These are phyloP conservation scores for Boletus subcaerulescens DNA, from an alignment of 768 basidiomycete genomes.

Conservation along the genomic window DNA sequence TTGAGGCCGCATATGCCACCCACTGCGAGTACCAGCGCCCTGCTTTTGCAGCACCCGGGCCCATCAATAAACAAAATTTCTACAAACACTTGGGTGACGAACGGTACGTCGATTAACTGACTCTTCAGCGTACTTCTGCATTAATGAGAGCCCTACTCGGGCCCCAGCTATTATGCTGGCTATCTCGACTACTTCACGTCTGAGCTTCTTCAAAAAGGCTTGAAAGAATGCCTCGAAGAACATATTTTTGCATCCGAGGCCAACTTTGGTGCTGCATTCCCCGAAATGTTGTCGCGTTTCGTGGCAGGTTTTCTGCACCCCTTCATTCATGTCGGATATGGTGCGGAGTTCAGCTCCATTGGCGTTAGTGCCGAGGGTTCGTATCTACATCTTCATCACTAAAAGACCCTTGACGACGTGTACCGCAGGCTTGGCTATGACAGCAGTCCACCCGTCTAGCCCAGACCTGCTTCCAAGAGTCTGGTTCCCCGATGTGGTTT, in stretches of 20 bases:
- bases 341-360: conserved; percentile 57
- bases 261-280: conserved; percentile 34
- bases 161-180: conserved; percentile 51
- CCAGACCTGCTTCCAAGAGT: conserved; percentile 15
- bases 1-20: conserved; percentile 41
- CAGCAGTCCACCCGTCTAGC: conserved; percentile 34
- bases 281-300: conserved; percentile 54
- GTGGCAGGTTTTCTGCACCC: conserved; percentile 60
- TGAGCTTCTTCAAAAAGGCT: conserved; percentile 41
- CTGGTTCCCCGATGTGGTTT: conserved; percentile 24
- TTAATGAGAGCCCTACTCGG: not conserved
- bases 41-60: conserved; percentile 28
- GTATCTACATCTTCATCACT: conserved; percentile 33
- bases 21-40: conserved; percentile 39
- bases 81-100: conserved; percentile 55
- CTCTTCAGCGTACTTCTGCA: not conserved
- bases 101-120: conserved; percentile 34
- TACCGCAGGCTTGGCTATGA: conserved; percentile 51
- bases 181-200: conserved; percentile 57
- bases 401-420: conserved; percentile 22
- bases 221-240: conserved; percentile 46
- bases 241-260: conserved; percentile 51
- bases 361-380: conserved; percentile 64
- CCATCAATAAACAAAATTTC: conserved; percentile 40
- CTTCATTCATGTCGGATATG: conserved; percentile 61